Conservation (phyloP, 805 yeast genomes). For the Blastobotrys muscicola region DNA sequence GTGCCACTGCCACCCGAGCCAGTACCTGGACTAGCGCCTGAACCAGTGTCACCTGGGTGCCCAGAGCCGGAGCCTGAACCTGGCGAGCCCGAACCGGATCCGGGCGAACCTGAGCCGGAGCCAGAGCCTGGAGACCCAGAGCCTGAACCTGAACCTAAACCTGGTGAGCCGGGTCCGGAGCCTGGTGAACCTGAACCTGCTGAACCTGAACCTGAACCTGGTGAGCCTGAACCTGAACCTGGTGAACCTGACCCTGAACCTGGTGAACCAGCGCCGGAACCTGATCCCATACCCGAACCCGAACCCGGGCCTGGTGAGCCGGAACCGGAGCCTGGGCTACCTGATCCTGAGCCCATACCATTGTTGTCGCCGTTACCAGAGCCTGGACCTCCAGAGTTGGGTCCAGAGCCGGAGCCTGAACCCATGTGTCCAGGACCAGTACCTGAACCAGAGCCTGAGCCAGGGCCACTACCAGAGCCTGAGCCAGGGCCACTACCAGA, state of each 20-base stretch:
- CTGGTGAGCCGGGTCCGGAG: not conserved
- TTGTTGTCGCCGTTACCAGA: too few species aligned
- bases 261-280: not conserved
- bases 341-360: too few species aligned
- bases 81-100: not conserved
- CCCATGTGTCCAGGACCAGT: conserved; percentile 4
- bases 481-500: not conserved
- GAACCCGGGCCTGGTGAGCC: too few species aligned
- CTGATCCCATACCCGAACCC: not conserved
- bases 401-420: not conserved
- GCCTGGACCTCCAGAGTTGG: not conserved
- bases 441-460: conserved; percentile 1
- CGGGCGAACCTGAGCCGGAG: too few species aligned
- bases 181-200: too few species aligned
- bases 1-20: not conserved
- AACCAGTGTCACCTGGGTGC: not conserved
- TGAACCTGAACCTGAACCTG: not conserved
- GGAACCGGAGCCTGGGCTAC: too few species aligned
- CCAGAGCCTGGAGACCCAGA: too few species aligned
- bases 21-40: not conserved
- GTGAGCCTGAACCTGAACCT: conserved; percentile 1
- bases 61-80: not conserved
- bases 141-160: not conserved
- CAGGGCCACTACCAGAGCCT: not conserved
- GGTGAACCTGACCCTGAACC: not conserved